Evolutionary conservation across 208 protist genomes (phyloP), one percentile per base, ranked within the genome.

Genomic region (Trypanosoma conorhini): DNA sequence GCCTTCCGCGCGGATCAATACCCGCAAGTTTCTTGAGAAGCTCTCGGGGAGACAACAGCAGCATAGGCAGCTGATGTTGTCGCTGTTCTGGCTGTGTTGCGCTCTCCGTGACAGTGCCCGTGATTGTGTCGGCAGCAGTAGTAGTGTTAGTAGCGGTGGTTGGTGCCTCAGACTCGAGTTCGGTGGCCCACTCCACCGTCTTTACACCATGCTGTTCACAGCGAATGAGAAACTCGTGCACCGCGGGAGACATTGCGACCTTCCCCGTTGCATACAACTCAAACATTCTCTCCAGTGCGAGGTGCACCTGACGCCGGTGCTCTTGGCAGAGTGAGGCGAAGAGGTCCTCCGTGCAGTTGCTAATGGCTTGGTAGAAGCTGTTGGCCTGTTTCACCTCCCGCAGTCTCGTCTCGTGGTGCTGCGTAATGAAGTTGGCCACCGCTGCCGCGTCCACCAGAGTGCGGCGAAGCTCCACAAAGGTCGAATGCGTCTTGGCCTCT

Each of bases 181-280:
- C 73, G 21, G 31, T 30, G 3, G 46, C 71, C 88, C 87, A 93
- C 21, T 72, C 70, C 12, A 64, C 31, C 60, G 80, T 85, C n/a
- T 77, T 76, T 48, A 96, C 86, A 21, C 88, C 86, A 17, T 82
- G 61, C 61, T 91, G 79, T 62, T 96, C 88, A 62, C 88, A 94
- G 55, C 88, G 91, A 54, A 96, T 90, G 22, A 93, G 55, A 67
- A 92, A 96, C 67, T 96, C 88, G 66, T 94, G 91, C 19, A 78
- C 82, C 5, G 79, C 51, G 0, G 88, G 86, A 13, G 42, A 57
- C n/a, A 79, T 68, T 12, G 54, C 67, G 62, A 91, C 79, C 1
- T 76, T 42, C 31, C 24, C 24, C 7, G 62, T 58, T 13, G 83
- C 80, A 66, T 82, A 89, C 30, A 91, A 30, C 24, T 85, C 72